Evolutionary conservation across 495 filamentous ascomycete species (phyloP).

Genomic region (Tirmania nivea): DNA sequence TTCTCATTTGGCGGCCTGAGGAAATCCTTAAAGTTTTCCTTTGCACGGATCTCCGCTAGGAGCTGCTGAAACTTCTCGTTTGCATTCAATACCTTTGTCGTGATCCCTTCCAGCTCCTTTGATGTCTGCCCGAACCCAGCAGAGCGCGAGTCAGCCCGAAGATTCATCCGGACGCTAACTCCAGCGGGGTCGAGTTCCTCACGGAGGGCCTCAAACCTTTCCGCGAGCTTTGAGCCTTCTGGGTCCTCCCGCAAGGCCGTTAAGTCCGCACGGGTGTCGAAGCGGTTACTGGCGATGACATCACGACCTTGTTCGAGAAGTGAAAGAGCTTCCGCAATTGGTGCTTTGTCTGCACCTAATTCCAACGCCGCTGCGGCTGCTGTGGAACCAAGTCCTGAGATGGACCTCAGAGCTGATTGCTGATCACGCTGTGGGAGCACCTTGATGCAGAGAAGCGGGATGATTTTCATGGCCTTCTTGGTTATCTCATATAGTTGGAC

Average conservation of each 20-base stretch:
- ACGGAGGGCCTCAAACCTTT: background rate
- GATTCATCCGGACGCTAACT: background rate
- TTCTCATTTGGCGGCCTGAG: background rate
- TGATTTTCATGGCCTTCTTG: background rate
- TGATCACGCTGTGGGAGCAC: conserved; percentile 4
- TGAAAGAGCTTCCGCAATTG: conserved; percentile 7
- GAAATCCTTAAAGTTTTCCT: background rate
- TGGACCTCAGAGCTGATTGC: conserved; percentile 8
- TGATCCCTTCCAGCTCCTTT: background rate
- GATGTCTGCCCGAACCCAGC: background rate
- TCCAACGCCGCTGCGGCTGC: conserved; percentile 12
- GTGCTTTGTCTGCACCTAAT: background rate
- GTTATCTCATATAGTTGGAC: background rate
- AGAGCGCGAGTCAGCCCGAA: background rate
- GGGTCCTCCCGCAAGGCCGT: conserved; percentile 1
- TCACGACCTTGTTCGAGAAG: conserved; percentile 18
- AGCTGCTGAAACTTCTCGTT: background rate
- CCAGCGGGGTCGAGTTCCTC: conserved; percentile 1
- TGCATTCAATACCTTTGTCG: background rate
- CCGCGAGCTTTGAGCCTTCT: conserved; percentile 3
- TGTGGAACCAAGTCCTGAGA: conserved; percentile 10
- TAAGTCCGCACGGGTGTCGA: conserved; percentile 14
- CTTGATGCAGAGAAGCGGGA: background rate
- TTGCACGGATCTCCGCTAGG: background rate
- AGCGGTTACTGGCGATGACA: conserved; percentile 11